Evolutionary conservation across 208 protist species (phyloP), one percentile per base, ranked within the genome.

Genomic region (Acanthamoeba healyi): DNA sequence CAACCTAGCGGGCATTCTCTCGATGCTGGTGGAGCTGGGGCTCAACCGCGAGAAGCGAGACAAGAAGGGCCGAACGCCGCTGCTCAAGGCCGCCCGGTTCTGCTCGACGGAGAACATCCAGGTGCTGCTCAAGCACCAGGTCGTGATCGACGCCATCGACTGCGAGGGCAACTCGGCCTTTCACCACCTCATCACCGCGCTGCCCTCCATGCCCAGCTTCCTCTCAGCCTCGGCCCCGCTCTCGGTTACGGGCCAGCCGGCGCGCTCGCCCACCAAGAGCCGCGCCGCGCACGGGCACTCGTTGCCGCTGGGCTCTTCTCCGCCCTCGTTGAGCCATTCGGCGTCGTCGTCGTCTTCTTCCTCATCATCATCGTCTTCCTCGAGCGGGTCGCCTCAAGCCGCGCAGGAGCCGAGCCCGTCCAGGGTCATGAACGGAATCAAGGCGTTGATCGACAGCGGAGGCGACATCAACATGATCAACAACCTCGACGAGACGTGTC

Each of bases 401-500:
- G 9, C 34, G 70, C 70, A 81, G 70, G 70, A 81, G 0, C 34
- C 40, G 70, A 40, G 10, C 36, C 40, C 70, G 22, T 12, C 26
- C 19, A 44, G n/a, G 70, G 70, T 81, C 38, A 81, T 81, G 70
- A 46, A 34, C 70, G 70, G 24, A 38, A 81, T 81, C 36, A 44
- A 81, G 70, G 10, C 26, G 4, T 34, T 81, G 70, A 5, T 81
- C 40, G 70, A 81, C 17, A 26, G 5, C 34, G 70, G 70, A 5
- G 70, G 14, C 38, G 70, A 81, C 70, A 81, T 81, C 70, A 81
- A 81, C 70, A 81, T 81, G 70, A 81, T 81, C 70, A 81, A 81
- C 70, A 81, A 81, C 19, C 38, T 81, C 36, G 70, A 81, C 40
- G 70, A 81, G 70, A 81, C 70, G 1, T 81, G 70, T 22, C 32